A percentile compares a stretch with the other conserved stretches of the same genome.
These are phyloP conservation scores for Boletus patriciae DNA, from an alignment of 768 basidiomycete genomes.

Conservation along the genomic window DNA sequence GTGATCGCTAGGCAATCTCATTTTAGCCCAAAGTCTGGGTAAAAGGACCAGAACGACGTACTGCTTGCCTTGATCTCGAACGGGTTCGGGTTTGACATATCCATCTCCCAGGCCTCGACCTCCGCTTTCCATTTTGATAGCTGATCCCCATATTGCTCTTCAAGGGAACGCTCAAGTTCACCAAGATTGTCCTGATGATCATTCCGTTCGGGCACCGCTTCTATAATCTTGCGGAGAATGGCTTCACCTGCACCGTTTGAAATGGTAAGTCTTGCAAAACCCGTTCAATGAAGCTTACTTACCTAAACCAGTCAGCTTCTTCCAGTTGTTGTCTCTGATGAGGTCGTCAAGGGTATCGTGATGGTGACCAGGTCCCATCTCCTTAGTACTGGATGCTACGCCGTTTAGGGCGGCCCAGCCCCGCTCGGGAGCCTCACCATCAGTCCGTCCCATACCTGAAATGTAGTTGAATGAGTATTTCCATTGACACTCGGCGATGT, in stretches of 20 bases:
- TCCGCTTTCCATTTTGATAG: neutral
- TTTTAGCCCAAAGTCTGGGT: too few relatives aligned
- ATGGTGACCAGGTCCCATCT: too few relatives aligned
- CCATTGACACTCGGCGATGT: too few relatives aligned
- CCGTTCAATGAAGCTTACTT: neutral
- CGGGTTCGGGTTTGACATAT: slow-evolving; percentile 8
- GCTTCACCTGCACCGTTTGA: neutral
- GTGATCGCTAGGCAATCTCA: neutral
- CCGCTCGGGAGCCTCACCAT: too few relatives aligned
- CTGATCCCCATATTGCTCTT: neutral
- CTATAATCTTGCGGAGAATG: neutral
- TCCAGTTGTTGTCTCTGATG: slow-evolving; percentile 37
- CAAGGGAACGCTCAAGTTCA: neutral
- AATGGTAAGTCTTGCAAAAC: neutral
- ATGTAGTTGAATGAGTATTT: too few relatives aligned
- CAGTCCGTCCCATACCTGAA: too few relatives aligned
- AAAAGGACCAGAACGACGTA: too few relatives aligned
- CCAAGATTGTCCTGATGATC: slow-evolving; percentile 4
- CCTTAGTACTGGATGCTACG: too few relatives aligned
- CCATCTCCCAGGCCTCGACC: slow-evolving; percentile 5
- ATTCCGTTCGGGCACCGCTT: slow-evolving; percentile 7
- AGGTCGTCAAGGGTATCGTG: slow-evolving; percentile 32
- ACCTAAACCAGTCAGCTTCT: slow-evolving; percentile 33
- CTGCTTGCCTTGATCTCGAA: slow-evolving; percentile 3
- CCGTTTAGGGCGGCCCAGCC: too few relatives aligned